Percentiles rank a stretch among this genome's conserved stretches.
Evolutionary conservation across 176 grass and related monocot genomes (phyloP).

Genomic region (Eleusine coracana): DNA sequence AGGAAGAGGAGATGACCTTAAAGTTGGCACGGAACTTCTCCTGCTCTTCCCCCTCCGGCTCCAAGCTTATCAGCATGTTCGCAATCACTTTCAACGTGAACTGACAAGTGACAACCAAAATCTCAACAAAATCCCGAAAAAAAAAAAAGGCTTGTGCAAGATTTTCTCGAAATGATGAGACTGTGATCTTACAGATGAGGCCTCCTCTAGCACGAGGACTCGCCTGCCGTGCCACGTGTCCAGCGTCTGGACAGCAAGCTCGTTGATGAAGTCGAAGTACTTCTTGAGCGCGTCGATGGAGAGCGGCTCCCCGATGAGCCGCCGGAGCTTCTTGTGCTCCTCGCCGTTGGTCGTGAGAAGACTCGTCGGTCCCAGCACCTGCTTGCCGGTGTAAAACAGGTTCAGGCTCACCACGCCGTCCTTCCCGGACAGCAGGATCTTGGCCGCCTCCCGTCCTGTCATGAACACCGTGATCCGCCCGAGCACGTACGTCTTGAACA

Average conservation of each 20-base stretch:
- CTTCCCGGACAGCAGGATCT: slow-evolving; percentile 70
- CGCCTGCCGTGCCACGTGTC: slow-evolving; percentile 48
- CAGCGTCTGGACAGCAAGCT: slow-evolving; percentile 51
- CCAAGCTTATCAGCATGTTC: slow-evolving; percentile 72
- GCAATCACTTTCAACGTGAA: slow-evolving; percentile 80
- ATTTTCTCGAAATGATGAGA: neutral
- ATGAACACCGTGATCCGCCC: slow-evolving; percentile 69
- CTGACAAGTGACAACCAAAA: slow-evolving; percentile 24
- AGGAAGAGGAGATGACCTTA: slow-evolving; percentile 73
- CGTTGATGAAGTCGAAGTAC: slow-evolving; percentile 57
- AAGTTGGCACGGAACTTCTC: slow-evolving; percentile 69
- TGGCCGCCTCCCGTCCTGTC: slow-evolving; percentile 69
- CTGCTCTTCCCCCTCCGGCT: slow-evolving; percentile 62
- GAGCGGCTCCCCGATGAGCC: slow-evolving; percentile 67
- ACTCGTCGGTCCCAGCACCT: slow-evolving; percentile 71
- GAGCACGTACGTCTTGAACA: slow-evolving; percentile 74
- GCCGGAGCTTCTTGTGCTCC: slow-evolving; percentile 66
- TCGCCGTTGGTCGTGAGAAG: slow-evolving; percentile 69
- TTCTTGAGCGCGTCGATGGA: slow-evolving; percentile 66
- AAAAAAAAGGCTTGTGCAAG: neutral
- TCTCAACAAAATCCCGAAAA: neutral
- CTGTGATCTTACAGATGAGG: slow-evolving; percentile 41
- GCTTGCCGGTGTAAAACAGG: slow-evolving; percentile 71
- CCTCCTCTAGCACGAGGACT: slow-evolving; percentile 65
- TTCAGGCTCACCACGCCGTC: slow-evolving; percentile 74